Conservation (phyloP, 768 basidiomycete species). For the Dacryopinax spathularia region DNA sequence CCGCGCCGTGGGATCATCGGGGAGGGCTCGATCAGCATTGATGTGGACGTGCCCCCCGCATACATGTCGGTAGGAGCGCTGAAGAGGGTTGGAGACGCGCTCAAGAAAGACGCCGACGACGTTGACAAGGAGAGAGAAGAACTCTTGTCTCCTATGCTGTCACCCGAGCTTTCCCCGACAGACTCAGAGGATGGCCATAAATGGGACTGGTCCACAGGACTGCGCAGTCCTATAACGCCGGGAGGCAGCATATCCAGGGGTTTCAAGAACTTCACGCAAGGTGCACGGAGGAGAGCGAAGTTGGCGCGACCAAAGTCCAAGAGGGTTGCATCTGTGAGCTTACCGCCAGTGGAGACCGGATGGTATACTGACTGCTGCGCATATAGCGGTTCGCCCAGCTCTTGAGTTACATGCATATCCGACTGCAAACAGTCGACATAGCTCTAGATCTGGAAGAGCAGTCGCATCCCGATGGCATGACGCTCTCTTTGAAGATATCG, state of each 20-base stretch:
- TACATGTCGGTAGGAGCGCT: not conserved
- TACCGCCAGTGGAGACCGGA: not conserved
- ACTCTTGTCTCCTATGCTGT: not conserved
- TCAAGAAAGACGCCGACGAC: not conserved
- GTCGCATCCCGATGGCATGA: not conserved
- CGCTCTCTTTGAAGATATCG: not conserved
- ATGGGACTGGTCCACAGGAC: not conserved
- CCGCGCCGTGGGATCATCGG: not conserved
- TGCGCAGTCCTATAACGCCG: not conserved
- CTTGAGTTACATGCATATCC: not conserved
- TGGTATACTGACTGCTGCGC: not conserved
- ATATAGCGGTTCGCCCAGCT: not conserved
- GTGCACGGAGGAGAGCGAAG: not conserved
- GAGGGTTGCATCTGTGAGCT: not conserved
- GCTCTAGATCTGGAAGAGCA: not conserved
- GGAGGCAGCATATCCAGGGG: slow-evolving; percentile 1
- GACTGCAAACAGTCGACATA: not conserved
- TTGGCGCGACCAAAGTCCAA: not conserved
- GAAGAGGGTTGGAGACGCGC: not conserved
- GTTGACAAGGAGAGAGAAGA: not conserved
- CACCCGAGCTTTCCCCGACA: not conserved
- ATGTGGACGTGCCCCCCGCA: not conserved
- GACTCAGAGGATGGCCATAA: not conserved
- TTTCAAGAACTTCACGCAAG: not conserved
- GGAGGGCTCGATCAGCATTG: not conserved